These are phyloP conservation scores for Diaporthe sp. DNA, from an alignment of 2,329 filamentous ascomycete genomes.

Conservation along the genomic window DNA sequence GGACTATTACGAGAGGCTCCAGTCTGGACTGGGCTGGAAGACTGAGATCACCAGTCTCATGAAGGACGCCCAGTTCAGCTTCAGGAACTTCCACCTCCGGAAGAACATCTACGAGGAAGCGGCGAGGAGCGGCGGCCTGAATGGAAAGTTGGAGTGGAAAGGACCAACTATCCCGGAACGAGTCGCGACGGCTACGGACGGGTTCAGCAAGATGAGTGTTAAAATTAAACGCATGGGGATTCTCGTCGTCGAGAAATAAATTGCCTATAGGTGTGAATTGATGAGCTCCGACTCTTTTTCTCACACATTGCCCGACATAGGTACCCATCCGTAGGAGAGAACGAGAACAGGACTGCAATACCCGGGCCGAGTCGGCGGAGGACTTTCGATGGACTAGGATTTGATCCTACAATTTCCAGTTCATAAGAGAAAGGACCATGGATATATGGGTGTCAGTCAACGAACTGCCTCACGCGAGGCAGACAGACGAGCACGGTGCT, in stretches of 20 bases:
- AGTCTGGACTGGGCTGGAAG: conserved; percentile 39
- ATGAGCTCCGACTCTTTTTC: too few relatives aligned
- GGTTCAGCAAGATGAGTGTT: conserved; percentile 29
- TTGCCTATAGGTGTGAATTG: background rate
- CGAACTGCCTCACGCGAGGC: background rate
- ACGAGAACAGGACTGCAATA: too few relatives aligned
- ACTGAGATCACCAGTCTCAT: conserved; percentile 28
- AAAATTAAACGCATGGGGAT: conserved; percentile 30
- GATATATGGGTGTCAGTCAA: background rate
- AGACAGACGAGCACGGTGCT: background rate
- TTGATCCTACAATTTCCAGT: background rate
- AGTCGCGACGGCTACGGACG: conserved; percentile 14
- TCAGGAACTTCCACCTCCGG: conserved; percentile 48
- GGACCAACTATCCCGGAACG: conserved; percentile 44
- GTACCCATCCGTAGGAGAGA: background rate
- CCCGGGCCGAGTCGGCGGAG: background rate
- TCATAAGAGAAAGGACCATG: background rate
- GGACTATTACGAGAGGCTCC: conserved; percentile 36
- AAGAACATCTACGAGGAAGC: conserved; percentile 48
- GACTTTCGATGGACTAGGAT: background rate
- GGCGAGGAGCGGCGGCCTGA: conserved; percentile 48
- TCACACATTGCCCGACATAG: too few relatives aligned
- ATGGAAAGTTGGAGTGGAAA: conserved; percentile 46
- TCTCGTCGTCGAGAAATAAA: conserved; percentile 37
- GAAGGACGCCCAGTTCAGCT: conserved; percentile 44